These are phyloP conservation scores for Edaphochlamys debaryana DNA, from an alignment of 139 green algal species.

Conservation along the genomic window DNA sequence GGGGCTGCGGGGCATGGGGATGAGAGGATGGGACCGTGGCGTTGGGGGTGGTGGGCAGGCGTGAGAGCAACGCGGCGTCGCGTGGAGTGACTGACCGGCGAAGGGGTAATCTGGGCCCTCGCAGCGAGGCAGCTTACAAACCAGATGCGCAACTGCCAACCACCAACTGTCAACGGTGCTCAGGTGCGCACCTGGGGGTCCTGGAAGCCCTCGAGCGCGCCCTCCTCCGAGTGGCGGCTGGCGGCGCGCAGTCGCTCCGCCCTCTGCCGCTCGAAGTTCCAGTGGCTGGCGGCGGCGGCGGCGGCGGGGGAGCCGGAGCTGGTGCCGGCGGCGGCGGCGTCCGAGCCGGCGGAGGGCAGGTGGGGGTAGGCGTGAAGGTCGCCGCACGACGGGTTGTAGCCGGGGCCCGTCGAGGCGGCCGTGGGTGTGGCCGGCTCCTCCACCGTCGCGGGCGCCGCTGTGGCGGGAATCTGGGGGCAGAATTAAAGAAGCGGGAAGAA, in stretches of 20 bases:
- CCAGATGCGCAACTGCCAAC: too few relatives aligned
- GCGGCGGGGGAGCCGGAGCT: neutral
- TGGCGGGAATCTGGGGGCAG: too few relatives aligned
- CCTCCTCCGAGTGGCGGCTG: conserved; percentile 14
- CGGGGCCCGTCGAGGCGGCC: neutral
- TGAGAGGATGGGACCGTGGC: too few relatives aligned
- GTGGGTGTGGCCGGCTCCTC: conserved; percentile 27
- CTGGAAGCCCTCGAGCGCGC: conserved; percentile 38
- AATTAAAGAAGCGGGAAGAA: neutral
- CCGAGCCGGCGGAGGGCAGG: neutral
- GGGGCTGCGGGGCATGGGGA: too few relatives aligned
- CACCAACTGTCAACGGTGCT: too few relatives aligned
- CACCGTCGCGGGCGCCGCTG: neutral
- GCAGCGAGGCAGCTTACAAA: too few relatives aligned
- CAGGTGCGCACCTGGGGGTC: conserved; percentile 26
- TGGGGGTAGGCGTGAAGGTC: neutral
- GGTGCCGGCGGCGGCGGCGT: neutral
- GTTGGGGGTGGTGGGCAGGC: too few relatives aligned
- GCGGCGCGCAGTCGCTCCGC: conserved; percentile 4
- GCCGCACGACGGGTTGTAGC: neutral
- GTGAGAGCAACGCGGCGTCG: too few relatives aligned
- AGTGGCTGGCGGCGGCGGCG: neutral
- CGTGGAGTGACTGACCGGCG: too few relatives aligned
- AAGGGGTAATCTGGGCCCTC: too few relatives aligned
- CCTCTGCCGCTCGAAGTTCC: neutral